Evolutionary conservation across 73 alveolate genomes (phyloP).

Genomic region (Breviolum minutum): DNA sequence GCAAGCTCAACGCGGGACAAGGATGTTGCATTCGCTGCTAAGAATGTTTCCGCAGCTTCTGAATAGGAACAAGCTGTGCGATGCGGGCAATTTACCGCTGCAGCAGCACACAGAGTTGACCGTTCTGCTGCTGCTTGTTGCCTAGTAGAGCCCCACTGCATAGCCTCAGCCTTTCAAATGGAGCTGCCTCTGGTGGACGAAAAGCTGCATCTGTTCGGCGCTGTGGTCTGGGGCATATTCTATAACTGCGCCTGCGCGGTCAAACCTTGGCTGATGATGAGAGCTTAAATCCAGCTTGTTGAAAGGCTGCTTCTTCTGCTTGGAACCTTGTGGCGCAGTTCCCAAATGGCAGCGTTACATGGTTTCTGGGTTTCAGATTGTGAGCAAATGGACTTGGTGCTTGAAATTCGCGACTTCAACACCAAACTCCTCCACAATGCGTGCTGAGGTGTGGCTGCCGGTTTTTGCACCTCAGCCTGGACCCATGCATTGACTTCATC

Average conservation of each 20-base stretch:
- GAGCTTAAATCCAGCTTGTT: conserved; percentile 12
- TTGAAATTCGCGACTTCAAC: not conserved
- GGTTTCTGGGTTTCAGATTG: conserved; percentile 21
- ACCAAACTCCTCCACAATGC: not conserved
- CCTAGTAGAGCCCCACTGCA: conserved; percentile 11
- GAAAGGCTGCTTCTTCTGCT: not conserved
- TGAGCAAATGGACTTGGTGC: not conserved
- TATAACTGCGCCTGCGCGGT: not conserved
- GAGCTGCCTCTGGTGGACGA: not conserved
- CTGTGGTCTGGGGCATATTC: not conserved
- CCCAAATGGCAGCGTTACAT: conserved; percentile 6
- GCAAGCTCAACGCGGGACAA: not conserved
- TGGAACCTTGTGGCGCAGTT: not conserved
- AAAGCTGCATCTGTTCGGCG: not conserved
- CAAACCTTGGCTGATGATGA: not conserved
- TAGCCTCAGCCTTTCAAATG: conserved; percentile 5
- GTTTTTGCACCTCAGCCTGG: not conserved
- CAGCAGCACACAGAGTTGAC: not conserved
- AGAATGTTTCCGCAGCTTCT: not conserved
- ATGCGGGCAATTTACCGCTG: not conserved
- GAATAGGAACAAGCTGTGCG: not conserved
- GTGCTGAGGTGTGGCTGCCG: not conserved
- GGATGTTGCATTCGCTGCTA: not conserved
- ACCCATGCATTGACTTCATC: not conserved
- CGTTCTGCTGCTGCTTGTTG: not conserved